Percentiles rank a stretch among this genome's conserved stretches.
These are phyloP conservation scores for Simplicillium sp. DNA, from an alignment of 2,329 filamentous ascomycete genomes.

Conservation along the genomic window DNA sequence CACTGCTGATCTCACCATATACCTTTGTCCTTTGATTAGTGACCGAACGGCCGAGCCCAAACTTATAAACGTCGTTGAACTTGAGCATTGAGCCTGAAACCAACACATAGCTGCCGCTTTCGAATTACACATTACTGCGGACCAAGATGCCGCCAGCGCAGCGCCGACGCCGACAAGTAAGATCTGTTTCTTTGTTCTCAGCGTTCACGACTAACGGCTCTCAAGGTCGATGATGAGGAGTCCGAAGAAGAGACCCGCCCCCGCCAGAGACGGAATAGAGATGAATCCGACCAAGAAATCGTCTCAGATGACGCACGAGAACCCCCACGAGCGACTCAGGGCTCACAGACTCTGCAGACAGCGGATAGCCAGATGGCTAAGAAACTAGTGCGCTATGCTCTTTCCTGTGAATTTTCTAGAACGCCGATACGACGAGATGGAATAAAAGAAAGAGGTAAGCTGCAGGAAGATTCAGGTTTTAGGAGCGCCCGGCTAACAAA, in stretches of 20 bases:
- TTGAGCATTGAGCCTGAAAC: too few relatives aligned
- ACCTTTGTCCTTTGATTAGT: too few relatives aligned
- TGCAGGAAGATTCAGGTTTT: rapidly evolving
- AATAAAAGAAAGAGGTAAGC: slow-evolving; percentile 52
- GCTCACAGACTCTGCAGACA: slow-evolving; percentile 16
- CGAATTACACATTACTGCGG: too few relatives aligned
- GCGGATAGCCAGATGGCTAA: slow-evolving; percentile 47
- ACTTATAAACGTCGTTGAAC: too few relatives aligned
- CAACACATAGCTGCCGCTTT: too few relatives aligned
- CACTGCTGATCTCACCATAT: too few relatives aligned
- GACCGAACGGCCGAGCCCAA: too few relatives aligned
- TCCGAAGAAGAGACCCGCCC: slow-evolving; percentile 21
- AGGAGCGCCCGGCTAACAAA: slow-evolving; percentile 4
- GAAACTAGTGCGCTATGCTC: slow-evolving; percentile 58
- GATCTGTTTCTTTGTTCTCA: too few relatives aligned
- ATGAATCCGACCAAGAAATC: slow-evolving; percentile 20
- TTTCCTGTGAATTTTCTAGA: slow-evolving; percentile 57
- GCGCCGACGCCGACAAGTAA: too few relatives aligned
- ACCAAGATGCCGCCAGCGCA: too few relatives aligned
- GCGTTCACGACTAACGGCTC: too few relatives aligned
- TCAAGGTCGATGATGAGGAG: slow-evolving; percentile 19
- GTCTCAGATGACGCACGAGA: slow-evolving; percentile 29
- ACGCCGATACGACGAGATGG: slow-evolving; percentile 50
- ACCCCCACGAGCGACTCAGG: slow-evolving; percentile 11
- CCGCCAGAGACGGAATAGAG: slow-evolving; percentile 19